Evolutionary conservation across 202 grass and related monocot species (phyloP), one percentile per base, ranked within the genome.

Genomic region (Elaeis oleifera): DNA sequence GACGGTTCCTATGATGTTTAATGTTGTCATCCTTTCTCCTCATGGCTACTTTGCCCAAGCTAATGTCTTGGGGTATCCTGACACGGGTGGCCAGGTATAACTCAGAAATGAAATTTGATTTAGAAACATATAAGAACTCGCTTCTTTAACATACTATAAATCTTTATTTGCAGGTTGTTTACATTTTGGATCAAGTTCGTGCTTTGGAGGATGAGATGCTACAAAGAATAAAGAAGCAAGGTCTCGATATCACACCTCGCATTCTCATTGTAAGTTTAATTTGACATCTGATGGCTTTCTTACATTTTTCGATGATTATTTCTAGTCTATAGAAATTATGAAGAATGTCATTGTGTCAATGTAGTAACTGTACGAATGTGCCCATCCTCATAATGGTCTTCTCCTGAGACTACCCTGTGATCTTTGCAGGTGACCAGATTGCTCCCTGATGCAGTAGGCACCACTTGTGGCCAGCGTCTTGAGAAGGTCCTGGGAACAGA

Each of bases 121-220:
- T 44, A 44, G 36, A 44, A 44, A 44, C 2, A 44, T 44, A 3
- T 44, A 4, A 44, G 36, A 44, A 9, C 8, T 9, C 36, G 13
- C 17, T 53, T 5, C 13, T 20, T 73, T 0, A 17, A 58, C 5
- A 63, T 5, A 2, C 70, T 48, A 23, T 11, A 1, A 48, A 20
- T 69, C 19, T n/a, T 71, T 22, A 1, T 66, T 18, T 36, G 13
- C 60, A 99, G 95, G 95, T 99, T 78, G 95, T 99, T 18, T 99
- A 99, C 61, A 99, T 99, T 62, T 71, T 99, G 94, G 94, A 99
- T 69, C 94, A 99, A 99, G 94, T 99, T 28, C 88, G 94, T 50
- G 94, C 94, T 62, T 78, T 99, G 83, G 94, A 99, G 76, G 80
- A 78, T 21, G 94, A 99, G 79, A 99, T 99, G 94, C 60, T 99